phyloP scores from a whole-genome alignment of 148 eudicot species.

The Rhododendron griersonianum region DNA sequence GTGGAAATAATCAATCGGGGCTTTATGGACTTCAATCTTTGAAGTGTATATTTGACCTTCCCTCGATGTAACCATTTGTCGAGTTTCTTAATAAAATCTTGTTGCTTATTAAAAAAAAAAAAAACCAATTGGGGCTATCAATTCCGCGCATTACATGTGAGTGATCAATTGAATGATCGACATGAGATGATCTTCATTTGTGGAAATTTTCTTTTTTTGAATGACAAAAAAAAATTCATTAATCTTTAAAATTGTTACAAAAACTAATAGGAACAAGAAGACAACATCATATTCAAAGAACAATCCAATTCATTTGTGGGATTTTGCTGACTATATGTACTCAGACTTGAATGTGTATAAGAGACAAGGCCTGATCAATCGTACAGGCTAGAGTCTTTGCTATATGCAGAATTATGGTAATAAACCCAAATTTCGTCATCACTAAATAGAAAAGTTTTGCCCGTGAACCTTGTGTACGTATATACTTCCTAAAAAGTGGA shows the following conservation, averaged over 20 bases:
- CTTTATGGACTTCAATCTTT: too few species aligned
- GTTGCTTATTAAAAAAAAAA: too few species aligned
- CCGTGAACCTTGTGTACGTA: background rate
- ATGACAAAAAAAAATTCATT: too few species aligned
- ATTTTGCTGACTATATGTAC: background rate
- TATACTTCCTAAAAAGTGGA: background rate
- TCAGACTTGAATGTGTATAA: background rate
- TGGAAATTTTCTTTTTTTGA: background rate
- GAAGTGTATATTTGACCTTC: too few species aligned
- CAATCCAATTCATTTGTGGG: background rate
- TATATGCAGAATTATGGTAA: background rate
- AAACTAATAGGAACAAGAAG: too few species aligned
- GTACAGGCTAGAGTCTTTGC: background rate
- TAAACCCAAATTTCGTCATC: background rate
- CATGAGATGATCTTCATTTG: background rate
- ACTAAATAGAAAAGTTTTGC: background rate
- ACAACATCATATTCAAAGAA: too few species aligned
- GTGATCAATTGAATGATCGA: background rate
- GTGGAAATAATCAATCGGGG: too few species aligned
- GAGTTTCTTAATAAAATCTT: too few species aligned
- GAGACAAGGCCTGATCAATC: background rate
- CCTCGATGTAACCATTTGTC: too few species aligned
- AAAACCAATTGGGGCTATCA: too few species aligned
- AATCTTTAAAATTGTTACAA: too few species aligned
- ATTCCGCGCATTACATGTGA: too few species aligned